Evolutionary conservation across 2,329 filamentous ascomycete genomes (phyloP).

Genomic region (Didymella pinodella): DNA sequence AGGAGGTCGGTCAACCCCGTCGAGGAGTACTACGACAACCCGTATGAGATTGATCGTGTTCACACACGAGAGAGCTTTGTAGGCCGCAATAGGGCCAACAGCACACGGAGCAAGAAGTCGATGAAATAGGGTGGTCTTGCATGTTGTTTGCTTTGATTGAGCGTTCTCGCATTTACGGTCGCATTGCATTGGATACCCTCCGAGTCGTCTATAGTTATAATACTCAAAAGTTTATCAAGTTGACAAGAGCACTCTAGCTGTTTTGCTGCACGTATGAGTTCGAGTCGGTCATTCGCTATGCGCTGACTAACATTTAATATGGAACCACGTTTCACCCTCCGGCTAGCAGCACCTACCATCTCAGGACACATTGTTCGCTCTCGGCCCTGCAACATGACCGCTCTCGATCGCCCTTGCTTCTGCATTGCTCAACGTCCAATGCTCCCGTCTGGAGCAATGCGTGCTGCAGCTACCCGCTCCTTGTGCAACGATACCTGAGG

Average conservation of each 20-base stretch:
- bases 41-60: conserved; percentile 59
- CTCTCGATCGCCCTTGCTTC: conserved; percentile 3
- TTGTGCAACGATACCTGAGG: conserved; percentile 18
- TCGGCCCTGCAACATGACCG: conserved; percentile 15
- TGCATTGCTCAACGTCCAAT: conserved; percentile 2
- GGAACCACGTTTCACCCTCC: conserved; percentile 9
- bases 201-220: conserved; percentile 16
- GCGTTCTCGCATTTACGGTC: conserved; percentile 21
- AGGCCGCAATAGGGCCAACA: conserved; percentile 32
- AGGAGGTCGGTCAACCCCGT: conserved; percentile 35
- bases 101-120: conserved; percentile 24
- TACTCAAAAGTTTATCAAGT: conserved; percentile 15
- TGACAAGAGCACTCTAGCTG: neutral
- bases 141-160: conserved; percentile 18
- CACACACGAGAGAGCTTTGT: conserved; percentile 58
- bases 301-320: conserved; percentile 7
- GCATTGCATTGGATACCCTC: conserved; percentile 35
- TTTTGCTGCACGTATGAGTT: neutral
- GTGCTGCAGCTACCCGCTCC: conserved; percentile 3
- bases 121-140: conserved; percentile 11
- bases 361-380: conserved; percentile 21
- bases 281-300: neutral
- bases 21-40: conserved; percentile 53
- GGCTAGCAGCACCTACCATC: conserved; percentile 17
- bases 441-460: conserved; percentile 20